Conservation (phyloP, 768 basidiomycete species). For the Trametes punicea region DNA sequence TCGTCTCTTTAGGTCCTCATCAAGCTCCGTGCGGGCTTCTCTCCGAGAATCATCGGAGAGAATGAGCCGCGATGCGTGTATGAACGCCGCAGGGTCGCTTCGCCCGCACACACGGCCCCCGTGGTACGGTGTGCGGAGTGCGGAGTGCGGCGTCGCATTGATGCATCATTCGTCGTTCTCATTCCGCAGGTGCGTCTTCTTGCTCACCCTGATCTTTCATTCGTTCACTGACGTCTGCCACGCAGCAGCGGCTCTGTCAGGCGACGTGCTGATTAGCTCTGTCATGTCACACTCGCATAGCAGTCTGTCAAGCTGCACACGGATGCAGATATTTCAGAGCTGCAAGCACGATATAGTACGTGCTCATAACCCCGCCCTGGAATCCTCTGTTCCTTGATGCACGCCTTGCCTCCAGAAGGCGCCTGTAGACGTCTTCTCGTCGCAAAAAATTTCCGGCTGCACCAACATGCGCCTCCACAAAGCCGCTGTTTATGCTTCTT, state of each 20-base stretch:
- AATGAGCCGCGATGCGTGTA: background rate
- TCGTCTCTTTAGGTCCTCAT: background rate
- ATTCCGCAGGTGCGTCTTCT: background rate
- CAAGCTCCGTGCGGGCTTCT: background rate
- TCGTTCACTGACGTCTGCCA: background rate
- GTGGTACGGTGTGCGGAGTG: background rate
- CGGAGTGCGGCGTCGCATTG: background rate
- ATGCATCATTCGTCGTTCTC: background rate
- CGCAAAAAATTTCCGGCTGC: background rate
- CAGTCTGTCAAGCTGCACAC: no score
- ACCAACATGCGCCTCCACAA: background rate
- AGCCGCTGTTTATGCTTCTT: background rate
- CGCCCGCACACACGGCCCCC: background rate
- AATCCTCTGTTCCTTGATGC: no score
- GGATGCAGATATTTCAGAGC: no score
- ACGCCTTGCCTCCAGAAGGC: no score
- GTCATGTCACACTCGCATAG: no score
- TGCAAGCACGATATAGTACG: no score
- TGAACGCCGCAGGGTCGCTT: background rate
- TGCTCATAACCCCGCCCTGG: no score
- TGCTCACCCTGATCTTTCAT: background rate
- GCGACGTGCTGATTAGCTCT: no score
- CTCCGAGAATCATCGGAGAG: conserved; percentile 5
- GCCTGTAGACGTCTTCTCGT: background rate
- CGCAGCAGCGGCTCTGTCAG: background rate